Conservation (phyloP, 805 yeast species). For the Wickerhamiella allomyrinae region DNA sequence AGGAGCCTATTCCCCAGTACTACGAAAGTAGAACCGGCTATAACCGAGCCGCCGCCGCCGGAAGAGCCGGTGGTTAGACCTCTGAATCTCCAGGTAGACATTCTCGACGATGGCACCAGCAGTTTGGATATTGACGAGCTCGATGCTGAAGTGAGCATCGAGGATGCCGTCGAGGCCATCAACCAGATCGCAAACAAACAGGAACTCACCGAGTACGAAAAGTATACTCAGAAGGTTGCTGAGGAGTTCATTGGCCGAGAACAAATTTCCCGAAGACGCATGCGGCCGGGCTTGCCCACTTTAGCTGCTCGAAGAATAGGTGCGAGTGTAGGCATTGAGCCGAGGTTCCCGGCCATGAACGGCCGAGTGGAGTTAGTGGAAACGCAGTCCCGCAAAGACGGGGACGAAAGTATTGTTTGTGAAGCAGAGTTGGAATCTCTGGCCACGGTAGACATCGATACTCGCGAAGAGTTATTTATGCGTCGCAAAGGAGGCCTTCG, state of each 20-base stretch:
- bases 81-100: conserved; percentile 2
- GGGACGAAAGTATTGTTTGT: background rate
- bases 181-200: conserved; percentile 3
- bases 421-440: background rate
- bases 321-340: too few species aligned
- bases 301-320: conserved; percentile 7
- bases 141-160: conserved; percentile 17
- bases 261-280: conserved; percentile 5
- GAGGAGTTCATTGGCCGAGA: conserved; percentile 13
- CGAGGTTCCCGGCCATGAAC: background rate
- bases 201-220: conserved; percentile 19
- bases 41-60: background rate
- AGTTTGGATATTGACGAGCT: conserved; percentile 21
- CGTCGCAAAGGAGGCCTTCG: conserved; percentile 1
- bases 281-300: background rate
- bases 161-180: conserved; percentile 17
- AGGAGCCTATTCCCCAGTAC: background rate
- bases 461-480: background rate
- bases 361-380: conserved; percentile 3
- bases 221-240: conserved; percentile 20
- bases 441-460: background rate
- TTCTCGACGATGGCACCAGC: conserved; percentile 21
- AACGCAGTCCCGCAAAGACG: background rate
- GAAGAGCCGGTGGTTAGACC: too few species aligned
- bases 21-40: background rate